phyloP scores from a whole-genome alignment of 75 land plant species.

The Cunninghamia lanceolata region DNA sequence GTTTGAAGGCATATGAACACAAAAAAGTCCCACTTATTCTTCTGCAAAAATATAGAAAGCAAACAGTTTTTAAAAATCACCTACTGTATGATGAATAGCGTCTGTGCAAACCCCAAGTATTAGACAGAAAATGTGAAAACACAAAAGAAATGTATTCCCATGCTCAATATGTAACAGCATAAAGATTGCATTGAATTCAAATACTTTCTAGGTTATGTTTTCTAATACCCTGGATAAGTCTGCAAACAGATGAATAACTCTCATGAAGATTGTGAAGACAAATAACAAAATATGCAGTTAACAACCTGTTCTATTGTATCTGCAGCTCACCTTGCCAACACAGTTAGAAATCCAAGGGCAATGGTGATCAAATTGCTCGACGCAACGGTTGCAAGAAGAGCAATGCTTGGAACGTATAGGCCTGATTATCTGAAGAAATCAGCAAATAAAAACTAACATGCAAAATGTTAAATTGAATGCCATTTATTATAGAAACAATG shows the following conservation, averaged over 20 bases:
- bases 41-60: constrained; percentile 37
- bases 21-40: constrained; percentile 83
- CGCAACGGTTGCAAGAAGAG: constrained; percentile 77
- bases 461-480: constrained; percentile 3
- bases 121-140: not conserved
- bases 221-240: not conserved
- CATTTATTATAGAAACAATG: constrained; percentile 2
- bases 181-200: not conserved
- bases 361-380: constrained; percentile 93
- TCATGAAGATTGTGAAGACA: not conserved
- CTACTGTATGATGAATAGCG: not conserved
- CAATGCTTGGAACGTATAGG: constrained; percentile 89
- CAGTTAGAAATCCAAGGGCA: constrained; percentile 96
- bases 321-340: constrained; percentile 72
- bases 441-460: constrained; percentile 3
- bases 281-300: not conserved
- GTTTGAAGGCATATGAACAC: constrained; percentile 58
- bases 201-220: constrained; percentile 1
- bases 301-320: not conserved
- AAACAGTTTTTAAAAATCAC: not conserved
- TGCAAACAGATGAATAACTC: not conserved
- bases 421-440: constrained; percentile 56
- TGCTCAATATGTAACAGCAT: not conserved
- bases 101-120: not conserved
- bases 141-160: not conserved